phyloP scores from a whole-genome alignment of 2,329 filamentous ascomycete genomes.

The Calonectria fujianensis region DNA sequence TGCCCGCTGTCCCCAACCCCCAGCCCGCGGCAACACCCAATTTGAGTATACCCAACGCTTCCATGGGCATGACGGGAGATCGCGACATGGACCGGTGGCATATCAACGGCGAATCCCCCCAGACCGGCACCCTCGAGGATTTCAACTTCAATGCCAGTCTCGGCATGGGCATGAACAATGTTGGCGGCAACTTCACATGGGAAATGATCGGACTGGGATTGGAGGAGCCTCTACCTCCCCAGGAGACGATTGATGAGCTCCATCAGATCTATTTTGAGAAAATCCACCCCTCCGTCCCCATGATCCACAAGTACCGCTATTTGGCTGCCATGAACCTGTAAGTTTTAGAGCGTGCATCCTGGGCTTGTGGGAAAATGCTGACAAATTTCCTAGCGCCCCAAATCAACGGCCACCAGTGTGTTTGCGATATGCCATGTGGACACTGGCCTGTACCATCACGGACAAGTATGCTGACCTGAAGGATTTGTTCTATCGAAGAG shows the following conservation, averaged over 20 bases:
- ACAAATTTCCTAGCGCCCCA: slow-evolving; percentile 74
- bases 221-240: slow-evolving; percentile 75
- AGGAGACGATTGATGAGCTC: slow-evolving; percentile 86
- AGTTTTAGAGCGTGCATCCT: slow-evolving; percentile 50
- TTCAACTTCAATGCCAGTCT: slow-evolving; percentile 74
- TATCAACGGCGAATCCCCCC: slow-evolving; percentile 73
- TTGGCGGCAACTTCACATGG: slow-evolving; percentile 82
- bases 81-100: slow-evolving; percentile 70
- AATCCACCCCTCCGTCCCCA: slow-evolving; percentile 87
- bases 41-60: slow-evolving; percentile 64
- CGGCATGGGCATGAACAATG: slow-evolving; percentile 69
- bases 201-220: slow-evolving; percentile 80
- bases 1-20: slow-evolving; percentile 52
- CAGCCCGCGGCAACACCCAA: slow-evolving; percentile 56
- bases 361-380: slow-evolving; percentile 33
- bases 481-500: slow-evolving; percentile 91
- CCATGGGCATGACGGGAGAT: slow-evolving; percentile 68
- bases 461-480: slow-evolving; percentile 88
- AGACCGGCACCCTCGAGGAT: slow-evolving; percentile 70
- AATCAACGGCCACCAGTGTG: slow-evolving; percentile 90
- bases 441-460: slow-evolving; percentile 88
- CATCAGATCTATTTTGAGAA: slow-evolving; percentile 94
- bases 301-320: slow-evolving; percentile 93
- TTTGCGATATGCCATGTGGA: slow-evolving; percentile 96
- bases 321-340: slow-evolving; percentile 90